Base-by-base conservation (phyloP, 2,329 filamentous ascomycete genomes). In the Biscogniauxia mediterranea region DNA sequence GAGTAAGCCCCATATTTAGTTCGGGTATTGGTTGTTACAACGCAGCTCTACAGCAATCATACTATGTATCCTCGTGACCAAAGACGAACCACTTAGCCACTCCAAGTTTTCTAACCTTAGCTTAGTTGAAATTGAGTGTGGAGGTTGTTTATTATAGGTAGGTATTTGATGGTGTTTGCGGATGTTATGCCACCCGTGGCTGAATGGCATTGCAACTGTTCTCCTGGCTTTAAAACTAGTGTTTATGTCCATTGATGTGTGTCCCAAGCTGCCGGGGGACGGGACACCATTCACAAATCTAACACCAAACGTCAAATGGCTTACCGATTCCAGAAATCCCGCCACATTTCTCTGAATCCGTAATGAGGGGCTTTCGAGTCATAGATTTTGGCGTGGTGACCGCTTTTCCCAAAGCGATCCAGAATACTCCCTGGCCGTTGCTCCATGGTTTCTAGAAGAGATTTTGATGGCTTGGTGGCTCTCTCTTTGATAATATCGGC, bases 271-370 rank as follows among this genome's bases (percentile, higher is more conserved):
- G 11, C 11, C 11, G 15, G 11, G 17, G 11, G 7, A 13, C 28
- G 2, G 13, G 6, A 46, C 17, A 7, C 52, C 6, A 8, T 19
- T 21, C 54, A 19, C 28, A 21, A 20, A 52, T 52, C 25, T n/a
- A 38, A 13, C 9, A 46, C 23, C 38, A 56, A 38, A 13, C 9
- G 26, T 19, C 38, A 56, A 26, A 26, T 53, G 20, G 49, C 17
- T 26, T 58, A 8, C 20, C 59, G 57, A 52, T 55, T 67, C 58
- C 71, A 97, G 11, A 97, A 72, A 76, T 98, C 94, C 69, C 85
- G 85, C 93, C 92, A 97, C 78, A 97, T 91, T 74, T 98, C 87
- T 73, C 85, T 90, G 64, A 97, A 87, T 6, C 95, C 94, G 77
- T 97, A 98, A 59, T 90, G 86, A 58, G 89, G 86, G 59, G 84